Conservation (phyloP, 2,329 filamentous ascomycete species). For the Colletotrichum navitas region DNA sequence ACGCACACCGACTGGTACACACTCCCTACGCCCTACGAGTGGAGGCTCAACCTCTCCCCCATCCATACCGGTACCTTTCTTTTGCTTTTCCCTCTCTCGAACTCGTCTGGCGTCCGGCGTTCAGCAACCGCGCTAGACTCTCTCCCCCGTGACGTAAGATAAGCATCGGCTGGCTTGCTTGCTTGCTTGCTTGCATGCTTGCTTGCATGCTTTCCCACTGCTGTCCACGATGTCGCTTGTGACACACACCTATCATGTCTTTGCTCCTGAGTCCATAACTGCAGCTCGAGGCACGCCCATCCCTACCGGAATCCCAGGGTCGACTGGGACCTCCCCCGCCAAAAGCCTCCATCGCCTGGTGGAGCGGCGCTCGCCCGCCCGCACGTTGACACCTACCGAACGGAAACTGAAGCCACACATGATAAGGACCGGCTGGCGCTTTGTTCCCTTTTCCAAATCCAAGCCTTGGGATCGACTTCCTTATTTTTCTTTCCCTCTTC, state of each 20-base stretch:
- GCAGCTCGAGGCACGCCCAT: too few relatives aligned
- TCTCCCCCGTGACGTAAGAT: slow-evolving; percentile 37
- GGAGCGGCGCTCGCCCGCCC: slow-evolving; percentile 19
- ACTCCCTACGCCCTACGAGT: too few relatives aligned
- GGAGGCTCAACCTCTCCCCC: neutral
- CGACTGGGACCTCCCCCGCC: slow-evolving; percentile 38
- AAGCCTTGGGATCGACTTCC: neutral
- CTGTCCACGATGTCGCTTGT: slow-evolving; percentile 23
- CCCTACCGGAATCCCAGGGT: slow-evolving; percentile 5
- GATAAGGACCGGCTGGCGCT: slow-evolving; percentile 28
- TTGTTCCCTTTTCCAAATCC: slow-evolving; percentile 15
- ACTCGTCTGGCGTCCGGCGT: neutral
- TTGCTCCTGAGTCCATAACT: too few relatives aligned
- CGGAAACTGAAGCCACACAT: slow-evolving; percentile 3
- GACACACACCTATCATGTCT: too few relatives aligned
- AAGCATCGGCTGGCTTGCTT: slow-evolving; percentile 10
- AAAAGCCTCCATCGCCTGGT: slow-evolving; percentile 27
- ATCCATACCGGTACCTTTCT: slow-evolving; percentile 3
- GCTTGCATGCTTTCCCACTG: neutral
- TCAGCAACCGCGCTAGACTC: slow-evolving; percentile 7
- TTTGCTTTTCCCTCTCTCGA: neutral
- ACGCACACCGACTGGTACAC: too few relatives aligned
- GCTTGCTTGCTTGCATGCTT: slow-evolving; percentile 2
- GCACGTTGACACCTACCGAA: neutral
- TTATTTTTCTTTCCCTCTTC: neutral